Evolutionary conservation across 2,329 filamentous ascomycete genomes (phyloP), one percentile per base, ranked within the genome.

Genomic region (Exserohilum rostratum): DNA sequence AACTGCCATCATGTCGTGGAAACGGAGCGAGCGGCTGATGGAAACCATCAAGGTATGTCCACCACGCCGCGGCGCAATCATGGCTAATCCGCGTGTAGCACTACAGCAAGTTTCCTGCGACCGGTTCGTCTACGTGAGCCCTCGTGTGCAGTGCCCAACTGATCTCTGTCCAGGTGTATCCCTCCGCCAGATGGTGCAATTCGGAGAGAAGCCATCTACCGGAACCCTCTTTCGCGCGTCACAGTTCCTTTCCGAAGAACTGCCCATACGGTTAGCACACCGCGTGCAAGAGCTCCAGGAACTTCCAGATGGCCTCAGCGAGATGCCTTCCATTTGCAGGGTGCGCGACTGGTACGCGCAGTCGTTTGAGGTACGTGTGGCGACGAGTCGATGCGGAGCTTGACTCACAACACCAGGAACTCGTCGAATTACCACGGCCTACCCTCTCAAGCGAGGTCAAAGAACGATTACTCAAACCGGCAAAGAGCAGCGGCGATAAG

Each of bases 291-390:
- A 99, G 80, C 86, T 99, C 53, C 87, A 90, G 58, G 90, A 91
- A 70, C 82, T 99, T 2, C 95, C 95, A 31, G 95, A 99, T 83
- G 95, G 95, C 51, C 85, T 99, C 58, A 96, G 91, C 75, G 93
- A 98, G 66, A 98, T 99, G 95, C 91, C 93, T 34, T 98, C 95
- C 10, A 96, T 99, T 65, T 88, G 89, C 75, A 91, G 89, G 71
- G 95, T 99, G 65, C 90, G 93, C 75, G 93, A 98, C 72, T 99
- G 95, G 95, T 99, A 99, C 77, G 95, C 93, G 61, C 95, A 99
- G 80, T 99, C 95, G 46, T 99, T 99, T 72, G 95, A 99, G 87
- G 93, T 96, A 85, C 67, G 84, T 74, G 42, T 12, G 33, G 30
- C 12, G 38, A 33, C 47, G 50, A 31, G 52, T 55, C 35, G 27